Evolutionary conservation across 2,329 filamentous ascomycete genomes (phyloP).

Genomic region (Cytospora schulzeri): DNA sequence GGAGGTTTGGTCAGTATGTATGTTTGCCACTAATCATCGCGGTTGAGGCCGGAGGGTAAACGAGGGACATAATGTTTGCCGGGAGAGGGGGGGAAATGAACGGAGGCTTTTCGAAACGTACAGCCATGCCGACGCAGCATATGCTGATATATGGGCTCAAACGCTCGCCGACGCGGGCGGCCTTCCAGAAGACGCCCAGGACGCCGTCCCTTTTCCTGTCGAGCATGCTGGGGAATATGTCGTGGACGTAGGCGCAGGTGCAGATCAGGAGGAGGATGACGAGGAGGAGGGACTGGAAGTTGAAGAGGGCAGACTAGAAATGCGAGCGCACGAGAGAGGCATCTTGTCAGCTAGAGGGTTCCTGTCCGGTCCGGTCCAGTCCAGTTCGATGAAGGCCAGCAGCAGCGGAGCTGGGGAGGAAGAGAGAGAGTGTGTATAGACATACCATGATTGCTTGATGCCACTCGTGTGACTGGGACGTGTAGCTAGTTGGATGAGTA

Average conservation of each 20-base stretch:
- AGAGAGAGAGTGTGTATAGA: neutral
- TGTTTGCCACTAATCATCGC: constrained; percentile 11
- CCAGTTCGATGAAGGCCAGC: neutral
- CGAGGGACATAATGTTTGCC: too few species aligned
- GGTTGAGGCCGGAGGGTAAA: too few species aligned
- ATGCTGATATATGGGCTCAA: constrained; percentile 94
- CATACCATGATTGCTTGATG: constrained; percentile 33
- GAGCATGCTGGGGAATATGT: constrained; percentile 84
- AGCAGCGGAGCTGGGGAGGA: neutral
- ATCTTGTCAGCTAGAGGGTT: constrained; percentile 16
- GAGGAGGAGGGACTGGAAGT: constrained; percentile 94
- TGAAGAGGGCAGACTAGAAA: constrained; percentile 91
- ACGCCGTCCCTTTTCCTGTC: constrained; percentile 83
- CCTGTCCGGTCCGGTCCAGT: neutral
- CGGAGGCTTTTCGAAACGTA: constrained; percentile 45
- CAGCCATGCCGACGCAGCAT: constrained; percentile 92
- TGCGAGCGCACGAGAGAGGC: constrained; percentile 39
- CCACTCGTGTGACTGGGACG: neutral
- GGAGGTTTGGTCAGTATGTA: constrained; percentile 1
- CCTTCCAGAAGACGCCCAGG: constrained; percentile 94
- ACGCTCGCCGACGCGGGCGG: constrained; percentile 86
- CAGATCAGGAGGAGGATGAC: constrained; percentile 95
- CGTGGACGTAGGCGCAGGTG: constrained; percentile 91
- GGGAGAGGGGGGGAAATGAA: neutral
- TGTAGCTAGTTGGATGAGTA: neutral